A percentile compares a stretch with the other conserved stretches of the same genome.
phyloP scores from a whole-genome alignment of 805 yeast genomes.

The Torulaspora indica region DNA sequence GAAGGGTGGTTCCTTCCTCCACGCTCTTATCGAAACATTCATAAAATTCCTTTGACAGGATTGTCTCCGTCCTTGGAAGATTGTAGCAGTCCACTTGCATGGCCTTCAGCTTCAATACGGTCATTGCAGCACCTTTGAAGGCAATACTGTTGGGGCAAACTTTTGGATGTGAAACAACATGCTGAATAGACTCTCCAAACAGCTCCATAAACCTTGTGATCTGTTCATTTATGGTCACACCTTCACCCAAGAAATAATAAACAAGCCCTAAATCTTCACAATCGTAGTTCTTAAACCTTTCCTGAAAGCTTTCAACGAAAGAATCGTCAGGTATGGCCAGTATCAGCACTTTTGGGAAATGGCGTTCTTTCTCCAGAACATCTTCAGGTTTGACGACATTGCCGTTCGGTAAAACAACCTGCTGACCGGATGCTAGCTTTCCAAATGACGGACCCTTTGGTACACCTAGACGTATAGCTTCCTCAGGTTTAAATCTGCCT shows the following conservation, averaged over 20 bases:
- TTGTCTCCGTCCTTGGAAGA: conserved; percentile 36
- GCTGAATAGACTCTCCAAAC: conserved; percentile 46
- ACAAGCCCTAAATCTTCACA: conserved; percentile 44
- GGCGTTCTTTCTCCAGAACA: conserved; percentile 60
- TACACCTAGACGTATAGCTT: conserved; percentile 66
- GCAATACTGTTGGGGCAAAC: conserved; percentile 59
- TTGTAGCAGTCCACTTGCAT: conserved; percentile 42
- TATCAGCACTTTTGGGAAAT: conserved; percentile 57
- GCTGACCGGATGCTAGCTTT: conserved; percentile 53
- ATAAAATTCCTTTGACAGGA: conserved; percentile 32
- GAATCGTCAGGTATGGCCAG: conserved; percentile 63
- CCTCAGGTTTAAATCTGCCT: conserved; percentile 67
- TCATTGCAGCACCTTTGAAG: conserved; percentile 50
- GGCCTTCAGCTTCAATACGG: conserved; percentile 53
- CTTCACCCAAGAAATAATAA: conserved; percentile 73
- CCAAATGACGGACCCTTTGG: conserved; percentile 59
- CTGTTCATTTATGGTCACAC: conserved; percentile 42
- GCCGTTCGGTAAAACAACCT: conserved; percentile 58
- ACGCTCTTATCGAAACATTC: conserved; percentile 29
- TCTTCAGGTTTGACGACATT: conserved; percentile 57
- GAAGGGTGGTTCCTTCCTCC: conserved; percentile 29
- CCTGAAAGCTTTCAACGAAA: conserved; percentile 40
- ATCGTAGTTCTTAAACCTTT: conserved; percentile 28
- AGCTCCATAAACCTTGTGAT: conserved; percentile 49
- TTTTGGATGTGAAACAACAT: conserved; percentile 67